Evolutionary conservation across 2,329 filamentous ascomycete genomes (phyloP).

Genomic region (Allantophomopsis cytisporea): DNA sequence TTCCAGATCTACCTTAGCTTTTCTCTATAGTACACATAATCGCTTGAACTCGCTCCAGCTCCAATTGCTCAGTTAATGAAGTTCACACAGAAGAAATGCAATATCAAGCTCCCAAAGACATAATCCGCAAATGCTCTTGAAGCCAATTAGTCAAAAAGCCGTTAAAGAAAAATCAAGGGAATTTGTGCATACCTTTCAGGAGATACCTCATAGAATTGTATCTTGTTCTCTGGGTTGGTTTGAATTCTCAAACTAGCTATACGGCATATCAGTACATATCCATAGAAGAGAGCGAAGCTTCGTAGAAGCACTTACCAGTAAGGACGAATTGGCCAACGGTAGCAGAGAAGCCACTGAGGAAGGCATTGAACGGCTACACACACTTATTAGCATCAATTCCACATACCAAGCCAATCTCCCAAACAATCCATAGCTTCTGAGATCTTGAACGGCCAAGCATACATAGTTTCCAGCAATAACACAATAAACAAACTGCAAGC

Average conservation of each 20-base stretch:
- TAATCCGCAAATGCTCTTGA: slow-evolving; percentile 88
- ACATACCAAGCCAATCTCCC: not conserved
- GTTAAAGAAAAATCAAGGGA: not conserved
- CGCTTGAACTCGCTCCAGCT: not conserved
- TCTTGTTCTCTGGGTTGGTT: slow-evolving; percentile 71
- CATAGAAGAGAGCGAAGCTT: not conserved
- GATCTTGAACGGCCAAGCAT: slow-evolving; percentile 25
- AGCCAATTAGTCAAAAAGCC: slow-evolving; percentile 5
- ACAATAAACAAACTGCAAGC: slow-evolving; percentile 89
- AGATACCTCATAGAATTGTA: slow-evolving; percentile 62
- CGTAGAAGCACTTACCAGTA: slow-evolving; percentile 45
- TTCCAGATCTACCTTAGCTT: not conserved
- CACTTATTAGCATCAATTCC: slow-evolving; percentile 2
- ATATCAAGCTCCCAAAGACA: slow-evolving; percentile 82
- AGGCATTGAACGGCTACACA: slow-evolving; percentile 92
- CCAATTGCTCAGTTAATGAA: slow-evolving; percentile 73
- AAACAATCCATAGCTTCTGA: too few relatives aligned
- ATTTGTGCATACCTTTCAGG: slow-evolving; percentile 54
- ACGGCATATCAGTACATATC: slow-evolving; percentile 3
- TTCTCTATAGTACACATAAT: not conserved
- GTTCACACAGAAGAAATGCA: slow-evolving; percentile 99
- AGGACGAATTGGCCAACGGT: slow-evolving; percentile 97
- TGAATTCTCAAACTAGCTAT: slow-evolving; percentile 73
- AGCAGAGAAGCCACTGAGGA: slow-evolving; percentile 86
- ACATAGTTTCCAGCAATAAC: slow-evolving; percentile 89